Conservation (phyloP, 2,329 filamentous ascomycete genomes). For the Ophiognomonia clavigignenti-juglandacearum region DNA sequence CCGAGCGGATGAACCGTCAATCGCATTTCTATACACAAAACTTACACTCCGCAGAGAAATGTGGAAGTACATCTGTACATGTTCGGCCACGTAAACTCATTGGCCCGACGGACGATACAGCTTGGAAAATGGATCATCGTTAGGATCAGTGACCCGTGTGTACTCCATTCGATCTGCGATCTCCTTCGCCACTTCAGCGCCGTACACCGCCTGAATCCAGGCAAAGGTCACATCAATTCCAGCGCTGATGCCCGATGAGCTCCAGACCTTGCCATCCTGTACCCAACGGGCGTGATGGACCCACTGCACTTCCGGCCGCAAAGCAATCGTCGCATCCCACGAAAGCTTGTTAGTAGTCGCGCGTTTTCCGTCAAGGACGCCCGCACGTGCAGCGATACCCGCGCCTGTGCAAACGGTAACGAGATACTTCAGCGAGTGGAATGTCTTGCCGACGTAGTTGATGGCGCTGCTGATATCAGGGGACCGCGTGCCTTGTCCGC, state of each 20-base stretch:
- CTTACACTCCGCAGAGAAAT: no score
- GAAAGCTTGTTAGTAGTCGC: constrained; percentile 55
- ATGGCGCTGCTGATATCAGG: constrained; percentile 25
- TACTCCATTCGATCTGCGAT: constrained; percentile 55
- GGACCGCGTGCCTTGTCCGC: constrained; percentile 47
- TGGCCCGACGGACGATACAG: no score
- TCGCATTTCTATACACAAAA: no score
- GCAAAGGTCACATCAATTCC: constrained; percentile 59
- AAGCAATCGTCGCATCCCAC: constrained; percentile 35
- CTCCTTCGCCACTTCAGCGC: constrained; percentile 40
- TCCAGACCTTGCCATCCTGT: constrained; percentile 53
- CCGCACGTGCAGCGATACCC: constrained; percentile 44
- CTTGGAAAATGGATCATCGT: constrained; percentile 54
- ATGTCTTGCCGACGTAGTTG: constrained; percentile 33
- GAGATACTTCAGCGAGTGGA: constrained; percentile 38
- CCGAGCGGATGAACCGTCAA: no score
- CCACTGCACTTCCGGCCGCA: constrained; percentile 44
- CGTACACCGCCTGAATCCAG: constrained; percentile 50
- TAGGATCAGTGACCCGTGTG: constrained; percentile 44
- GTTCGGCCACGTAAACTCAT: no score
- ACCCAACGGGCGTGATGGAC: constrained; percentile 53
- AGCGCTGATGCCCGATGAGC: constrained; percentile 51
- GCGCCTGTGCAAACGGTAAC: constrained; percentile 56
- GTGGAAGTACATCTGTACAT: no score
- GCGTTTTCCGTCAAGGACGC: constrained; percentile 44